Evolutionary conservation across 2,329 filamentous ascomycete genomes (phyloP).

Genomic region (Fusarium sp.): DNA sequence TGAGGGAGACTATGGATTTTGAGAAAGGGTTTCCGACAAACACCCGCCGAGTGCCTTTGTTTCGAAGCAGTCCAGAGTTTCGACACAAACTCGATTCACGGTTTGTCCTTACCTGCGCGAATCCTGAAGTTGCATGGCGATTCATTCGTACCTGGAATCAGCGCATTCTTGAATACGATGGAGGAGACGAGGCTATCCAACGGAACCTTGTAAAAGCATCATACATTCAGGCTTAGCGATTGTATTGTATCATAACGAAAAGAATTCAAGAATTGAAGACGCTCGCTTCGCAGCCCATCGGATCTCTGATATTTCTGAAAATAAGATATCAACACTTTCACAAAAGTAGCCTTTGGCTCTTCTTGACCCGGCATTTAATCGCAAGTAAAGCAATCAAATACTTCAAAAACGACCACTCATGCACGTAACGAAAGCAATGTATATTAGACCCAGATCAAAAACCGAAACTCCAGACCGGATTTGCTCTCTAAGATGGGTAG

Average conservation of each 20-base stretch:
- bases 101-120: slow-evolving; percentile 48
- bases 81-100: slow-evolving; percentile 35
- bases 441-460: slow-evolving; percentile 57
- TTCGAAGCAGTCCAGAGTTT: slow-evolving; percentile 22
- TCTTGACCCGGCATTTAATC: background rate
- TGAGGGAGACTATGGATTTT: slow-evolving; percentile 6
- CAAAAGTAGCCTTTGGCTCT: slow-evolving; percentile 4
- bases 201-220: slow-evolving; percentile 44
- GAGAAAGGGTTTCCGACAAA: background rate
- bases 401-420: slow-evolving; percentile 20
- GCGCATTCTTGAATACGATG: slow-evolving; percentile 41
- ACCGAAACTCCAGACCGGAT: slow-evolving; percentile 60
- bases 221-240: slow-evolving; percentile 47
- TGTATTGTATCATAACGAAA: slow-evolving; percentile 10
- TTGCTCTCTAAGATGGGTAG: slow-evolving; percentile 51
- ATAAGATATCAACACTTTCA: background rate
- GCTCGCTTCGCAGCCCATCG: background rate
- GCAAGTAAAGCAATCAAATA: slow-evolving; percentile 14
- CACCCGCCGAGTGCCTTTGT: slow-evolving; percentile 8
- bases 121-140: slow-evolving; percentile 48
- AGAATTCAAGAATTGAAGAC: slow-evolving; percentile 1
- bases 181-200: slow-evolving; percentile 3
- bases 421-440: slow-evolving; percentile 45
- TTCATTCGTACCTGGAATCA: slow-evolving; percentile 56
- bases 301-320: background rate